Evolutionary conservation across 257 asterid species (phyloP).

Genomic region (Avicennia marina): DNA sequence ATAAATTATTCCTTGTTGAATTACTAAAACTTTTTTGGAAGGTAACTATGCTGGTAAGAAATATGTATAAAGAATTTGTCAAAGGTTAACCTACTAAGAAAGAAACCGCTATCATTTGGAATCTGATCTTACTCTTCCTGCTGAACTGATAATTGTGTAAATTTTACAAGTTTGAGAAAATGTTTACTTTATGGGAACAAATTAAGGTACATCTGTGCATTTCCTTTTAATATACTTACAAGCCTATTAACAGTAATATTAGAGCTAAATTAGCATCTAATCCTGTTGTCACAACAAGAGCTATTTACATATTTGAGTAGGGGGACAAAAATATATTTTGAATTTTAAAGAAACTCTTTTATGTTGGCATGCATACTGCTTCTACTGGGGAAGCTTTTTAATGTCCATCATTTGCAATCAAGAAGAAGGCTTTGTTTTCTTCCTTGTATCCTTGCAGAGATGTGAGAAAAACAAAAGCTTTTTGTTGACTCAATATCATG

Average conservation of each 20-base stretch:
- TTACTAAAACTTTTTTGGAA: background rate
- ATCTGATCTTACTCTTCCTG: too few species aligned
- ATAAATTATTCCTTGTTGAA: background rate
- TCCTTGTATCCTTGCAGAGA: background rate
- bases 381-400: background rate
- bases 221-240: background rate
- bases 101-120: too few species aligned
- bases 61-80: too few species aligned
- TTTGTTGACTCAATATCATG: background rate
- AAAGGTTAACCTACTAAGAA: too few species aligned
- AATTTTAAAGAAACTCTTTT: background rate
- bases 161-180: too few species aligned
- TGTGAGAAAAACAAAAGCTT: background rate
- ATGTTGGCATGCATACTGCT: background rate
- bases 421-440: background rate
- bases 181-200: too few species aligned
- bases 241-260: background rate
- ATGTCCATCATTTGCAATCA: constrained; percentile 2
- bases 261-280: background rate
- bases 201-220: background rate
- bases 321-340: background rate
- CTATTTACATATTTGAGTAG: background rate
- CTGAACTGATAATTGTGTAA: too few species aligned
- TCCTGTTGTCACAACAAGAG: constrained; percentile 4
- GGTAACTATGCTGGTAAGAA: too few species aligned